phyloP scores from a whole-genome alignment of 2,329 filamentous ascomycete species.

The Aspergillus brunneoviolaceus region DNA sequence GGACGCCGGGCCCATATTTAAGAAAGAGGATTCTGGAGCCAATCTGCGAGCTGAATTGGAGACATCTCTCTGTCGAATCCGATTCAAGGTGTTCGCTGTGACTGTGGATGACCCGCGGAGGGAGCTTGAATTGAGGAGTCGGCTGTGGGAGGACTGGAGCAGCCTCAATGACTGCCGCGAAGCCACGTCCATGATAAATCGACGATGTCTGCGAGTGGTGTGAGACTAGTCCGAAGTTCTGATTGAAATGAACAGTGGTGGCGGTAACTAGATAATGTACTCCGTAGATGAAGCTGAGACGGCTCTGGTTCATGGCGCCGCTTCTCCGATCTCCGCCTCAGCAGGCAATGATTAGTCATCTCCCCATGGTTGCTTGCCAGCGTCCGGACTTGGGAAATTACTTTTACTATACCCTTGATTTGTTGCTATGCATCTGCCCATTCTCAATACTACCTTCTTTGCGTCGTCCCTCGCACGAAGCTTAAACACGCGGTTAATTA shows the following conservation, averaged over 20 bases:
- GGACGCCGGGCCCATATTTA: conserved; percentile 27
- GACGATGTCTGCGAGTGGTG: neutral
- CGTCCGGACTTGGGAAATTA: too few relatives aligned
- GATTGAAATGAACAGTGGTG: conserved; percentile 11
- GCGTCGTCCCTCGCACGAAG: too few relatives aligned
- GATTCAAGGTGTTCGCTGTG: conserved; percentile 22
- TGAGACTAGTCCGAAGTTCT: neutral
- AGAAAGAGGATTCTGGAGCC: conserved; percentile 36
- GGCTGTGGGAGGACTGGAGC: conserved; percentile 27
- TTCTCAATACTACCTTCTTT: too few relatives aligned
- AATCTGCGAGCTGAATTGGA: conserved; percentile 29
- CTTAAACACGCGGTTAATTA: too few relatives aligned
- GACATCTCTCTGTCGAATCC: conserved; percentile 30
- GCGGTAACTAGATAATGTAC: neutral
- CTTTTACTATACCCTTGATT: too few relatives aligned
- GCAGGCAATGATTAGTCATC: conserved; percentile 25
- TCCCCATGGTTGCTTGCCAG: neutral
- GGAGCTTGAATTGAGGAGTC: conserved; percentile 24
- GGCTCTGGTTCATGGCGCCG: conserved; percentile 18
- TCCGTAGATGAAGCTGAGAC: conserved; percentile 15
- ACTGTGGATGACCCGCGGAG: conserved; percentile 21
- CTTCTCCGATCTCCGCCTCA: conserved; percentile 25
- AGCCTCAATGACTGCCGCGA: conserved; percentile 37
- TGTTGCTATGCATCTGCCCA: too few relatives aligned
- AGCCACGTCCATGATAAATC: conserved; percentile 37